Evolutionary conservation across 2,329 filamentous ascomycete species (phyloP).

Genomic region (Penicillium sp.): DNA sequence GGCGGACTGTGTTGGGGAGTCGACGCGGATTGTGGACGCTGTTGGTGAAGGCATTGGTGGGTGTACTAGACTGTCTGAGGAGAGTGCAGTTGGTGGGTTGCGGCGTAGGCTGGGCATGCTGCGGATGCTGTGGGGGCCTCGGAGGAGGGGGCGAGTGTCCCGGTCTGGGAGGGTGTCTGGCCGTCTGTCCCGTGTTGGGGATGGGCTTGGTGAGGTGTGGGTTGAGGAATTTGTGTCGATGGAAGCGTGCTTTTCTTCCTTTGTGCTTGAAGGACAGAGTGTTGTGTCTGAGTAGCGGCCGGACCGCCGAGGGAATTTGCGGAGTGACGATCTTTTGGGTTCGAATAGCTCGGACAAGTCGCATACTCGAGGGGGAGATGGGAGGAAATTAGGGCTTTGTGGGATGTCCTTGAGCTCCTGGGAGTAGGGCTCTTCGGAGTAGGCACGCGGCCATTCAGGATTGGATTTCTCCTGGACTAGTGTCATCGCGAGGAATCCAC

Average conservation of each 20-base stretch:
- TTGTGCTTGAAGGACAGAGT: slow-evolving; percentile 26
- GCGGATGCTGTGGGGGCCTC: slow-evolving; percentile 17
- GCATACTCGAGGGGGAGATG: slow-evolving; percentile 12
- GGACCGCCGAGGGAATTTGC: slow-evolving; percentile 29
- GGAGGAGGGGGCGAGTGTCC: slow-evolving; percentile 16
- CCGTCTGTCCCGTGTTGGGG: slow-evolving; percentile 14
- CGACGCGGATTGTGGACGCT: slow-evolving; percentile 21
- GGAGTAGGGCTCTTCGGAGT: slow-evolving; percentile 24
- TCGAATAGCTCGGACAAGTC: slow-evolving; percentile 22
- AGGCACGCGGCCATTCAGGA: slow-evolving; percentile 24
- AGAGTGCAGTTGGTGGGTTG: slow-evolving; percentile 23
- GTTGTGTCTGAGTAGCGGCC: slow-evolving; percentile 36
- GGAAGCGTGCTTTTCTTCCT: slow-evolving; percentile 24
- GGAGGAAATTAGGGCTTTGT: slow-evolving; percentile 13
- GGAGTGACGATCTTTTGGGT: slow-evolving; percentile 26
- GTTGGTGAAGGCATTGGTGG: slow-evolving; percentile 20
- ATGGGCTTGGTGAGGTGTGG: slow-evolving; percentile 11
- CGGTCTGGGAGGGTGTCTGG: slow-evolving; percentile 4
- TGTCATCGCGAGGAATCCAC: slow-evolving; percentile 29
- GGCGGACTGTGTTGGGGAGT: slow-evolving; percentile 15
- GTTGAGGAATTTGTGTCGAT: slow-evolving; percentile 23
- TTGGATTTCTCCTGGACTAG: slow-evolving; percentile 13
- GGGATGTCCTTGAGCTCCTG: slow-evolving; percentile 27
- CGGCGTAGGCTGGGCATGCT: slow-evolving; percentile 25
- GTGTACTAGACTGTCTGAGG: slow-evolving; percentile 28